Evolutionary conservation across 2,329 filamentous ascomycete species (phyloP), one percentile per base, ranked within the genome.

Genomic region (Rutstroemia sp.): DNA sequence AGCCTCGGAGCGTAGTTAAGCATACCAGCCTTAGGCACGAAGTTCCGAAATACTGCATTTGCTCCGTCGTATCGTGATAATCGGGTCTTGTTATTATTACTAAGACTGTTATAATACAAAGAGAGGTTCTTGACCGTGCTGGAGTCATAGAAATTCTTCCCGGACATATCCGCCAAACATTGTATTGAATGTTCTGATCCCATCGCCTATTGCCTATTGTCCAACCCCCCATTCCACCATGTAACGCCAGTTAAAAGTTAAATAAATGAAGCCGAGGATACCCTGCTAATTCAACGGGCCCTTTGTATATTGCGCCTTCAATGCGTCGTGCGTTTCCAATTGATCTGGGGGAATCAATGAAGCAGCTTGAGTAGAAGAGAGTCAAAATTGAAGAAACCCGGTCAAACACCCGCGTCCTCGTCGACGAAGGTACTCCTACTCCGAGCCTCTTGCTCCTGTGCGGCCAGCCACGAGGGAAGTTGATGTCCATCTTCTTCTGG

Each of bases 371-470:
- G 23, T 10, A 6, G 25, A 42, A 42, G 7, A 17, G 8, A 42
- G 16, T 8, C n/a, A 14, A n/a, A 19, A 19, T 8, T 19, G 19
- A 19, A 10, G 19, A 9, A 42, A 16, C 42, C 21, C 10, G 9
- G 42, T 58, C 46, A 61, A n/a, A 63, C 19, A 19, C 62, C 61
- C 38, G 46, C 47, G 48, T 68, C 68, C 42, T 71, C 68, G 44
- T 69, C 65, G n/a, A 68, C 61, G 47, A 67, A 67, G 19, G 61
- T 64, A 48, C 64, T 70, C 57, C 64, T 68, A 6, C 63, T 59
- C 50, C 69, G 63, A 7, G 67, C 66, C 49, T 70, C 68, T 51
- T 70, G 65, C 56, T 72, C 70, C 55, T 70, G 67, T 12, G 69
- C 69, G 21, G 65, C 62, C 44, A 69, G 58, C 69, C 69, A 70